phyloP scores from a whole-genome alignment of 2,329 filamentous ascomycete species.

The Daldinia sp. region DNA sequence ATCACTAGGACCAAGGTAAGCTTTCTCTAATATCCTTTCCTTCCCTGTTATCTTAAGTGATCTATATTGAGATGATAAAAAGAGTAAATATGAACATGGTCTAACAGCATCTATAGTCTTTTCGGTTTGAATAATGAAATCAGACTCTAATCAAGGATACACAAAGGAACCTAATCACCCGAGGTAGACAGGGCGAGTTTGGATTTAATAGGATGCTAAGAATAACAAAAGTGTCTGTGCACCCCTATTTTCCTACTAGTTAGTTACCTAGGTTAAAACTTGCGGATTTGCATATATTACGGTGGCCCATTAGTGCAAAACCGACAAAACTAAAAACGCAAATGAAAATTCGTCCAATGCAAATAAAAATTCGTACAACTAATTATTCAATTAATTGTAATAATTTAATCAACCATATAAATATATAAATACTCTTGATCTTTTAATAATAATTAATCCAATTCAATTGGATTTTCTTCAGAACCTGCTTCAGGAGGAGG shows the following conservation, averaged over 20 bases:
- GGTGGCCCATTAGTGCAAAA: too few species aligned
- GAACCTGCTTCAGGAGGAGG: too few species aligned
- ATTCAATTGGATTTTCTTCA: too few species aligned
- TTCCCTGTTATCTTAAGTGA: background rate
- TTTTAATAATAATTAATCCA: background rate
- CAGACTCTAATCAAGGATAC: background rate
- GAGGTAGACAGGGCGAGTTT: background rate
- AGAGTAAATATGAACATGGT: background rate
- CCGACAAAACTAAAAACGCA: too few species aligned
- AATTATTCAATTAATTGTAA: background rate
- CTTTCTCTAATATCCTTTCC: background rate
- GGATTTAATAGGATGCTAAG: background rate
- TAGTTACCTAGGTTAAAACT: too few species aligned
- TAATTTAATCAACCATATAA: background rate
- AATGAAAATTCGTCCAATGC: background rate
- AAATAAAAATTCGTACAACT: background rate
- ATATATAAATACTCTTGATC: too few species aligned
- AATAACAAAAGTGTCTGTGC: too few species aligned
- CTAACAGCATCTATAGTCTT: background rate
- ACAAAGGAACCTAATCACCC: background rate
- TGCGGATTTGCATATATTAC: too few species aligned
- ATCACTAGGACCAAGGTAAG: constrained; percentile 17
- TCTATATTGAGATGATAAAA: too few species aligned
- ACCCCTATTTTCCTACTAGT: too few species aligned
- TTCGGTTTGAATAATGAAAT: background rate